Conservation (phyloP, 129 eudicot genomes). For the Sambucus nigra region DNA sequence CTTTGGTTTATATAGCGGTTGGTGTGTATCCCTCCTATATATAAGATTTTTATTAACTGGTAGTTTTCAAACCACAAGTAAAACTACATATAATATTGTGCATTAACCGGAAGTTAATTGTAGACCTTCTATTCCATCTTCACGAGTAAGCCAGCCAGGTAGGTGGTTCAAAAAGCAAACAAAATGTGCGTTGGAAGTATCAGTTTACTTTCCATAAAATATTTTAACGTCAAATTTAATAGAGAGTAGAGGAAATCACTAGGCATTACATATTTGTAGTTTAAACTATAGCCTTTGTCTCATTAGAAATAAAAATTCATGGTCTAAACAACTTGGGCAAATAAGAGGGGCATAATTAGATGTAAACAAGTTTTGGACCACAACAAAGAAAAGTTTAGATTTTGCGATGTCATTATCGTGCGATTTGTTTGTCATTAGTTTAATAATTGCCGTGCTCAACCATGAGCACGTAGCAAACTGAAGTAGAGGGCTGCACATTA, state of each 20-base stretch:
- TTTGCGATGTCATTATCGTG: slow-evolving; percentile 5
- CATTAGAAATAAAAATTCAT: background rate
- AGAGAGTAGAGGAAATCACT: background rate
- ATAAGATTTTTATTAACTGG: too few species aligned
- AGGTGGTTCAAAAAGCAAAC: background rate
- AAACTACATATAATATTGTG: too few species aligned
- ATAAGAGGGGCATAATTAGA: background rate
- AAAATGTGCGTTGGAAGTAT: slow-evolving; percentile 1
- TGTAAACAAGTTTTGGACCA: background rate
- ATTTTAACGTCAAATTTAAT: background rate
- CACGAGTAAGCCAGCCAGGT: too few species aligned
- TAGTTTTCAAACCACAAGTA: too few species aligned
- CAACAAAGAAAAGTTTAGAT: slow-evolving; percentile 2
- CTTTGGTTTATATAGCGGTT: too few species aligned
- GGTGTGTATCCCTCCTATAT: too few species aligned
- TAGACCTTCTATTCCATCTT: too few species aligned
- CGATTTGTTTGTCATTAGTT: background rate
- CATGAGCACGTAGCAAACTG: background rate
- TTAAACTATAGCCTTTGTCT: background rate
- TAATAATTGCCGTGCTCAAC: background rate
- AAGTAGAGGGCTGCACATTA: background rate
- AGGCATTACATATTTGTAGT: background rate
- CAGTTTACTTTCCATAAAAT: slow-evolving; percentile 4
- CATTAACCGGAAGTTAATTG: too few species aligned
- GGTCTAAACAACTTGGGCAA: background rate